Evolutionary conservation across 352 stramenopile genomes (phyloP).

Genomic region (Achlya hypogyna): DNA sequence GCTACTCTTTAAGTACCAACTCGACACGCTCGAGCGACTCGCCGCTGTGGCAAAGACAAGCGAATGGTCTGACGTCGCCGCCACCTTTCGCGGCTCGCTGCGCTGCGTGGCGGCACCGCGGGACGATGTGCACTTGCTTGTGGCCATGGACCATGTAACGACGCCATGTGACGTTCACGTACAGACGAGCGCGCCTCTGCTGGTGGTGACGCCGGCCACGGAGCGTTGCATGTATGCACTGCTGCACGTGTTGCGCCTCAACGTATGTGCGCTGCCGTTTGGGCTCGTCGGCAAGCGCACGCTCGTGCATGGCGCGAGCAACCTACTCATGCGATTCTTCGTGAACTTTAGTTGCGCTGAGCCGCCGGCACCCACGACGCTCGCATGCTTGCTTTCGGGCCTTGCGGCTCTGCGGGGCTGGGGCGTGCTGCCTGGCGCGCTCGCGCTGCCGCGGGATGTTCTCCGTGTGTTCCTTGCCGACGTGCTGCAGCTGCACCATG

Average conservation of each 20-base stretch:
- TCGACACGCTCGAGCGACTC: neutral
- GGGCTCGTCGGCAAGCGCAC: neutral
- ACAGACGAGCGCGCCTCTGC: neutral
- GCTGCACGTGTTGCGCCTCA: neutral
- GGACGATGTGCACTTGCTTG: neutral
- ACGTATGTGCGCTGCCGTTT: neutral
- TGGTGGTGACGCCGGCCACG: neutral
- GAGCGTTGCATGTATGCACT: conserved; percentile 1
- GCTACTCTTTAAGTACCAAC: neutral
- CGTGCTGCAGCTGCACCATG: neutral
- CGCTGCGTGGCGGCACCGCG: neutral
- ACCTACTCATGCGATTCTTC: neutral
- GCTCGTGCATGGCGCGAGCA: neutral
- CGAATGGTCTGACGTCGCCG: neutral
- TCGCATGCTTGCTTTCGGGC: neutral
- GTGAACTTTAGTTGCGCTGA: neutral
- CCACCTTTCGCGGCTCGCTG: neutral
- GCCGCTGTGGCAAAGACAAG: neutral
- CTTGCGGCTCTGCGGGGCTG: neutral
- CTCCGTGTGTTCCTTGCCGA: neutral
- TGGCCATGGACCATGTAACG: neutral
- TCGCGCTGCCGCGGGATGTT: neutral
- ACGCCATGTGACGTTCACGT: neutral
- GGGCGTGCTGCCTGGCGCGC: neutral
- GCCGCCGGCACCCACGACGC: neutral